Percentiles rank a stretch among this genome's conserved stretches.
These are phyloP conservation scores for Isatis lusitanica DNA, from an alignment of 441 rosid species.

Conservation along the genomic window DNA sequence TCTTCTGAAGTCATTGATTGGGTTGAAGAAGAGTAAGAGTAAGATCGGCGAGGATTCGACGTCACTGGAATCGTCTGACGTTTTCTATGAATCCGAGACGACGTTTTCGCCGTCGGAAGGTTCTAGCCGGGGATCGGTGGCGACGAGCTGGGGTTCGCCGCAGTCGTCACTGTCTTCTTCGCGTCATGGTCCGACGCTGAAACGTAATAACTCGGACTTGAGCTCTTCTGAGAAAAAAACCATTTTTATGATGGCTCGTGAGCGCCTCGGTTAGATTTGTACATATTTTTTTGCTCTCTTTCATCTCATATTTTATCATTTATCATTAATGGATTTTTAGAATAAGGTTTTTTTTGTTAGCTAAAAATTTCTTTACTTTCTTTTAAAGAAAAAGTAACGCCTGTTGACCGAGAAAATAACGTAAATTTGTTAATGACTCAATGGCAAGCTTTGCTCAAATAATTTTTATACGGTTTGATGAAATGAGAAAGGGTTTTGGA, in stretches of 20 bases:
- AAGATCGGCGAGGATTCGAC: slow-evolving; percentile 12
- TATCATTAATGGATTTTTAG: not conserved
- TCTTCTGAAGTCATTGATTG: slow-evolving; percentile 18
- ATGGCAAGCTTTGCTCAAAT: not conserved
- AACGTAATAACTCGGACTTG: slow-evolving; percentile 10
- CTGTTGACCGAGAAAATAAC: not conserved
- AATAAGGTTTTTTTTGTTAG: not conserved
- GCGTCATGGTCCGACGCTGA: slow-evolving; percentile 6
- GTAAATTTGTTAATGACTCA: not conserved
- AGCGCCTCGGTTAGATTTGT: slow-evolving; percentile 9
- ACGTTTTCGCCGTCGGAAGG: slow-evolving; percentile 22
- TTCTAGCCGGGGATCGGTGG: slow-evolving; percentile 26
- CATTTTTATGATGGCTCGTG: slow-evolving; percentile 13
- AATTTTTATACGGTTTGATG: not conserved
- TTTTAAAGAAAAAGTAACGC: not conserved
- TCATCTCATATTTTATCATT: not conserved
- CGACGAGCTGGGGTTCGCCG: slow-evolving; percentile 19
- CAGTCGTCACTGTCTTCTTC: slow-evolving; percentile 27
- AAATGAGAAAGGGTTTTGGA: not conserved
- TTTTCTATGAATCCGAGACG: slow-evolving; percentile 21
- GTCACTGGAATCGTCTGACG: slow-evolving; percentile 19
- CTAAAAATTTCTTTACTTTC: not conserved
- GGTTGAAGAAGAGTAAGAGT: slow-evolving; percentile 33
- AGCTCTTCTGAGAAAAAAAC: slow-evolving; percentile 21
- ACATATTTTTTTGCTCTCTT: not conserved